A percentile compares a stretch with the other conserved stretches of the same genome.
These are phyloP conservation scores for Globisporangium perplexum DNA, from an alignment of 352 stramenopile genomes.

Conservation along the genomic window DNA sequence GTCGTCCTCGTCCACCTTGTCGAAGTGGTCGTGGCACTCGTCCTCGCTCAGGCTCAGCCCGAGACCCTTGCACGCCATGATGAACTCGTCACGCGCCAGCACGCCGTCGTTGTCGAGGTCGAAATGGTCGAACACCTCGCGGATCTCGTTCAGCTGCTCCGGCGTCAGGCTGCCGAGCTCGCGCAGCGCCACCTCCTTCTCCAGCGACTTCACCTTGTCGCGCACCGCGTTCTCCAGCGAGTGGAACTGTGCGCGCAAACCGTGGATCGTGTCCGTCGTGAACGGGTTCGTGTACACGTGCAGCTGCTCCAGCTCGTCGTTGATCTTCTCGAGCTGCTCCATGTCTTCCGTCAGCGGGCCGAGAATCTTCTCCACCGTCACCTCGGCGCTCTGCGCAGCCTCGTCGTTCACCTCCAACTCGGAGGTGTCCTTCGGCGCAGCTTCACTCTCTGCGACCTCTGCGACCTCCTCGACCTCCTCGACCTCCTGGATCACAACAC, in stretches of 20 bases:
- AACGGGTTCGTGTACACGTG: conserved; percentile 87
- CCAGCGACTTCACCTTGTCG: conserved; percentile 83
- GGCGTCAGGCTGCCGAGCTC: conserved; percentile 79
- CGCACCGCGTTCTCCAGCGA: conserved; percentile 72
- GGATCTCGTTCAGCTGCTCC: conserved; percentile 83
- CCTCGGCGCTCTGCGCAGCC: conserved; percentile 1
- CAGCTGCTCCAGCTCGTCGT: conserved; percentile 74
- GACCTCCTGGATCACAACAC: conserved; percentile 31
- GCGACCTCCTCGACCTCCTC: conserved; percentile 13
- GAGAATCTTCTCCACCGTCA: conserved; percentile 25
- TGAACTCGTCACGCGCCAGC: conserved; percentile 85
- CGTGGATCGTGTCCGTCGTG: conserved; percentile 89
- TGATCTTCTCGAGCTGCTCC: conserved; percentile 79
- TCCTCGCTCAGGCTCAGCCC: conserved; percentile 84
- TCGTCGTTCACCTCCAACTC: conserved; percentile 1
- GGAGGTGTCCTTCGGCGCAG: conserved; percentile 3
- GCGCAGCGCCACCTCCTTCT: conserved; percentile 85
- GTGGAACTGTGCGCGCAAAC: conserved; percentile 76
- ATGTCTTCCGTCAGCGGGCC: conserved; percentile 65
- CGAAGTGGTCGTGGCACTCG: conserved; percentile 85
- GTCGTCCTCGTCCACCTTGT: conserved; percentile 80
- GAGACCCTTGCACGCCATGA: conserved; percentile 88
- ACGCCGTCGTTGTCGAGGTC: conserved; percentile 85
- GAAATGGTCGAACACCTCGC: conserved; percentile 90
- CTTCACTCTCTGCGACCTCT: background rate